A percentile compares a stretch with the other conserved stretches of the same genome.
These are phyloP conservation scores for Hyphopichia fennica DNA, from an alignment of 1,139 yeast species.

Conservation along the genomic window DNA sequence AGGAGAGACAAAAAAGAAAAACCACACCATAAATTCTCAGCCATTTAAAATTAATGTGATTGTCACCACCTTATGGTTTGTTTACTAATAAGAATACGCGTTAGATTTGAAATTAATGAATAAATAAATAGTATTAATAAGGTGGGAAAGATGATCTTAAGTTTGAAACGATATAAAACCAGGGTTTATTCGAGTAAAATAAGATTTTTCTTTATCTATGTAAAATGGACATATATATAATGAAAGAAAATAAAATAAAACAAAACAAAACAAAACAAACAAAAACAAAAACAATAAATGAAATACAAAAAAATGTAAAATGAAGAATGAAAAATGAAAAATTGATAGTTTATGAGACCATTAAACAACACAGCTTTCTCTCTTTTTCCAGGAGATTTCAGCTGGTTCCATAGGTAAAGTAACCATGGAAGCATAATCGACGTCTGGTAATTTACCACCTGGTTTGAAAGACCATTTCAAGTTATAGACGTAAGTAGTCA, in stretches of 20 bases:
- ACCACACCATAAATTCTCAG: conserved; percentile 2
- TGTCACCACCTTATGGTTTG: background rate
- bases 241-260: background rate
- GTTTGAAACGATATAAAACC: too few species aligned
- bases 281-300: background rate
- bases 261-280: background rate
- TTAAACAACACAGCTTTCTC: conserved; percentile 36
- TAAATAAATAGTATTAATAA: background rate
- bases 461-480: conserved; percentile 71
- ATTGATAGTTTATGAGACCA: background rate
- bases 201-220: background rate
- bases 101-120: background rate
- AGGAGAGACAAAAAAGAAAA: background rate
- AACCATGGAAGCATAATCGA: conserved; percentile 92
- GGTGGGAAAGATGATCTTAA: too few species aligned
- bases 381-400: conserved; percentile 71
- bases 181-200: background rate
- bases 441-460: conserved; percentile 62
- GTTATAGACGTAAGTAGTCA: conserved; percentile 74
- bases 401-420: conserved; percentile 87
- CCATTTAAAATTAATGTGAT: background rate
- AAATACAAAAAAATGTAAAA: background rate
- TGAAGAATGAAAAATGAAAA: background rate
- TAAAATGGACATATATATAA: background rate
- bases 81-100: too few species aligned